phyloP scores from a whole-genome alignment of 148 eudicot species.

The Beta vulgaris region DNA sequence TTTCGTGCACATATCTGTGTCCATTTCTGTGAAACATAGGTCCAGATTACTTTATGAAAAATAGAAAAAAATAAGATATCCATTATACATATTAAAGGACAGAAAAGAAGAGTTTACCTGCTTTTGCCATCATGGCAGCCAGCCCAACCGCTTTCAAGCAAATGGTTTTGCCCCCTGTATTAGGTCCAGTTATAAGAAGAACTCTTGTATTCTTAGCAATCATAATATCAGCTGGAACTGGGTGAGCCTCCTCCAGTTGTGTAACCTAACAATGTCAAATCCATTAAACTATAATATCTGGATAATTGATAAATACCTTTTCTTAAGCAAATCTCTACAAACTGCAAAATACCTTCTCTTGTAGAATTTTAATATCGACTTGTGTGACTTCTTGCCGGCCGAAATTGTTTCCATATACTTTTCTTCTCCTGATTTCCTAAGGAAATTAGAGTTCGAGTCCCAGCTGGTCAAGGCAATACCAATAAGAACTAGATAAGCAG shows the following conservation, averaged over 20 bases:
- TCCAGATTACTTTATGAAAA: not conserved
- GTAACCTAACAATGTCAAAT: constrained; percentile 48
- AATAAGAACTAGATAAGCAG: constrained; percentile 17
- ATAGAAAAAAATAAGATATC: not conserved
- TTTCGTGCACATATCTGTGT: not conserved
- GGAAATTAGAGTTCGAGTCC: constrained; percentile 20
- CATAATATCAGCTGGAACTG: constrained; percentile 73
- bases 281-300: constrained; percentile 2
- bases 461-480: constrained; percentile 19
- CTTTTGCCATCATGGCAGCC: constrained; percentile 98
- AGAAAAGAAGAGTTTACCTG: constrained; percentile 45
- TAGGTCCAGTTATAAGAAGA: constrained; percentile 91
- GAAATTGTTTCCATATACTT: constrained; percentile 43
- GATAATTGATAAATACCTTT: not conserved
- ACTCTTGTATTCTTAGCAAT: constrained; percentile 66
- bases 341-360: constrained; percentile 46
- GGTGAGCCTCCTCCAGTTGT: constrained; percentile 57
- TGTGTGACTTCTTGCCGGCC: constrained; percentile 44
- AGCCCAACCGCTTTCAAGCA: constrained; percentile 86
- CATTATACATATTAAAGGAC: not conserved
- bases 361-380: constrained; percentile 46
- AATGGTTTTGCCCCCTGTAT: constrained; percentile 97
- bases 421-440: constrained; percentile 86
- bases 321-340: constrained; percentile 6
- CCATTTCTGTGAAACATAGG: not conserved